These are phyloP conservation scores for Gastrolobium villosum DNA, from an alignment of 306 rosid genomes.

Conservation along the genomic window DNA sequence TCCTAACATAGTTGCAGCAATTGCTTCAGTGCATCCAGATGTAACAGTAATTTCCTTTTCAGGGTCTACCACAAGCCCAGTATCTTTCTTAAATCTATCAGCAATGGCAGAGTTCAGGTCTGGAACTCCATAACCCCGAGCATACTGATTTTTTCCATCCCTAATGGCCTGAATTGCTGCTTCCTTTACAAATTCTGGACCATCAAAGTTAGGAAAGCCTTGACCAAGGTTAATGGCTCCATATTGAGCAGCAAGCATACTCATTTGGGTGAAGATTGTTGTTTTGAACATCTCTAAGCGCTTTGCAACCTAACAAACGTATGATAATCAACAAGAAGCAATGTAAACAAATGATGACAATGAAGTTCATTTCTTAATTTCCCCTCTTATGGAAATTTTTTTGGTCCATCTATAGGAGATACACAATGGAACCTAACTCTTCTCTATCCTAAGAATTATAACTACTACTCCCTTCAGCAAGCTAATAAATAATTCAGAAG, in stretches of 20 bases:
- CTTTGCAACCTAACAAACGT: conserved; percentile 69
- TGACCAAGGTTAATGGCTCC: conserved; percentile 90
- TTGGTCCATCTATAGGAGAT: background rate
- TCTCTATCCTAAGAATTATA: background rate
- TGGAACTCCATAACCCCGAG: conserved; percentile 77
- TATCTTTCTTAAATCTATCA: conserved; percentile 78
- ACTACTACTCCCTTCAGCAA: background rate
- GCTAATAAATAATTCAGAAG: background rate
- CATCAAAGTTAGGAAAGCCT: conserved; percentile 88
- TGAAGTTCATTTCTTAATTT: background rate
- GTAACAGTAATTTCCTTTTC: conserved; percentile 84
- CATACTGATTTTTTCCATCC: conserved; percentile 90
- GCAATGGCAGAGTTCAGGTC: conserved; percentile 82
- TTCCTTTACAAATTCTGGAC: conserved; percentile 82
- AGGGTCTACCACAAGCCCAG: conserved; percentile 77
- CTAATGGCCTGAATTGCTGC: conserved; percentile 85
- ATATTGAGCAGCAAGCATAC: conserved; percentile 69
- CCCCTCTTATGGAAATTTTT: background rate
- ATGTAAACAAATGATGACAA: background rate
- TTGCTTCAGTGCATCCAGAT: conserved; percentile 89
- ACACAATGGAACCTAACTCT: background rate
- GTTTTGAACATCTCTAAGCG: conserved; percentile 82
- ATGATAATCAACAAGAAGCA: conserved; percentile 11
- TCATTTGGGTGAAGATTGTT: conserved; percentile 82
- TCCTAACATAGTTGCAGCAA: conserved; percentile 82